Evolutionary conservation across 2,329 filamentous ascomycete genomes (phyloP).

Genomic region (Tolypocladium album): DNA sequence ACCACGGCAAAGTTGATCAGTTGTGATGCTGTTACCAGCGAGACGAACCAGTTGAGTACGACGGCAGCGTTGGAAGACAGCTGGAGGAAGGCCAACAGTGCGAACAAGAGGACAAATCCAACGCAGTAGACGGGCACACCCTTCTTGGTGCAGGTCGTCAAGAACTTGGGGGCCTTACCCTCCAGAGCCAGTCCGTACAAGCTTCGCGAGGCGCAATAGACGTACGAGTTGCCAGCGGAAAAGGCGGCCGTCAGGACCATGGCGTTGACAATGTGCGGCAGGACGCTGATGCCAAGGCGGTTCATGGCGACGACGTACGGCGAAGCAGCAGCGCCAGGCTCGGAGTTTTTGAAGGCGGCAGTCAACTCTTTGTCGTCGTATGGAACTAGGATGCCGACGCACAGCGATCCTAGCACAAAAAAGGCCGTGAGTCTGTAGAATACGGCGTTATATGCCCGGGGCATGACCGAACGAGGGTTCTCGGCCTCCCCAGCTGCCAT

Average conservation of each 20-base stretch:
- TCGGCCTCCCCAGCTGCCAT: slow-evolving; percentile 63
- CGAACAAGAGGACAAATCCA: slow-evolving; percentile 51
- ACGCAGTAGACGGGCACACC: slow-evolving; percentile 72
- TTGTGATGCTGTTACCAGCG: slow-evolving; percentile 58
- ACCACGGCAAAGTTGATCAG: slow-evolving; percentile 64
- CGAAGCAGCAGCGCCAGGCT: slow-evolving; percentile 58
- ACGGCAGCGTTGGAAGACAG: slow-evolving; percentile 54
- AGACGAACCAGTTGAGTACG: slow-evolving; percentile 65
- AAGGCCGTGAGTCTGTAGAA: slow-evolving; percentile 70
- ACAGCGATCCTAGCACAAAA: slow-evolving; percentile 64
- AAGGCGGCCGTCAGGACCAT: slow-evolving; percentile 57
- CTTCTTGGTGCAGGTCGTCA: slow-evolving; percentile 48
- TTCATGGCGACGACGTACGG: slow-evolving; percentile 60
- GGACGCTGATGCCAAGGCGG: slow-evolving; percentile 47
- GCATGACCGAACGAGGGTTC: slow-evolving; percentile 59
- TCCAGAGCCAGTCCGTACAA: slow-evolving; percentile 60
- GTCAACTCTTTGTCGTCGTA: slow-evolving; percentile 54
- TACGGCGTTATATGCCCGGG: slow-evolving; percentile 65
- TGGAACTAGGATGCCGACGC: slow-evolving; percentile 61
- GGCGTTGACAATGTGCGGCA: slow-evolving; percentile 65
- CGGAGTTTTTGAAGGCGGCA: slow-evolving; percentile 45
- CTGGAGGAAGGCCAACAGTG: slow-evolving; percentile 64
- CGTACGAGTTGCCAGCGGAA: slow-evolving; percentile 54
- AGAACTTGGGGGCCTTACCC: slow-evolving; percentile 50
- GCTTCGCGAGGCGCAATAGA: slow-evolving; percentile 57